Percentiles rank a stretch among this genome's conserved stretches.
Evolutionary conservation across 208 protist genomes (phyloP).

Genomic region (Blechomonas ayalai): DNA sequence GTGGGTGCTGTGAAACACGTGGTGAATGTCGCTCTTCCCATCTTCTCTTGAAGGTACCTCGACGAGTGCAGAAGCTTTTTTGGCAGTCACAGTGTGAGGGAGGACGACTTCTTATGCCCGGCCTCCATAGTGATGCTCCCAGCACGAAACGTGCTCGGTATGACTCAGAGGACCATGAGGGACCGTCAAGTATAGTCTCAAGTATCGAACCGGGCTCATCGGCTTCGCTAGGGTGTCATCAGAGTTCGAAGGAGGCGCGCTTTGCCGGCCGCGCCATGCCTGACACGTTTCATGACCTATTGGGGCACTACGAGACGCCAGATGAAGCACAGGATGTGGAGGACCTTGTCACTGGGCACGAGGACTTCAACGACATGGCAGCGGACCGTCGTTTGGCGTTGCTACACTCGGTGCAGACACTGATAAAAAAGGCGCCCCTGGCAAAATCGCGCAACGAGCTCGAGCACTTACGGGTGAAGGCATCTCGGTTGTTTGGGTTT

Average conservation of each 20-base stretch:
- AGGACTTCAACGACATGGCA: slow-evolving; percentile 76
- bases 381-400: slow-evolving; percentile 50
- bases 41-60: too few species aligned
- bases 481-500: slow-evolving; percentile 65
- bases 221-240: too few species aligned
- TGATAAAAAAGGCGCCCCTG: slow-evolving; percentile 24
- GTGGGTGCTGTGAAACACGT: too few species aligned
- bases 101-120: too few species aligned
- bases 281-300: slow-evolving; percentile 17
- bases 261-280: slow-evolving; percentile 53
- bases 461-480: slow-evolving; percentile 72
- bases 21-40: too few species aligned
- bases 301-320: slow-evolving; percentile 47
- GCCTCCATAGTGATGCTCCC: too few species aligned
- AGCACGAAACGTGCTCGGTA: too few species aligned
- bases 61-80: too few species aligned
- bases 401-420: slow-evolving; percentile 49
- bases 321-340: slow-evolving; percentile 81
- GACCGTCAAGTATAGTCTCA: too few species aligned
- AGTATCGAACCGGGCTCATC: too few species aligned
- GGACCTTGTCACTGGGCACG: slow-evolving; percentile 59
- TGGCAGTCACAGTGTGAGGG: too few species aligned
- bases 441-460: slow-evolving; percentile 27
- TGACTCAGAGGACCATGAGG: too few species aligned
- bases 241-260: slow-evolving; percentile 50